Percentiles rank a stretch among this genome's conserved stretches.
Conservation (phyloP, 495 filamentous ascomycete species). For the Xylona heveae region DNA sequence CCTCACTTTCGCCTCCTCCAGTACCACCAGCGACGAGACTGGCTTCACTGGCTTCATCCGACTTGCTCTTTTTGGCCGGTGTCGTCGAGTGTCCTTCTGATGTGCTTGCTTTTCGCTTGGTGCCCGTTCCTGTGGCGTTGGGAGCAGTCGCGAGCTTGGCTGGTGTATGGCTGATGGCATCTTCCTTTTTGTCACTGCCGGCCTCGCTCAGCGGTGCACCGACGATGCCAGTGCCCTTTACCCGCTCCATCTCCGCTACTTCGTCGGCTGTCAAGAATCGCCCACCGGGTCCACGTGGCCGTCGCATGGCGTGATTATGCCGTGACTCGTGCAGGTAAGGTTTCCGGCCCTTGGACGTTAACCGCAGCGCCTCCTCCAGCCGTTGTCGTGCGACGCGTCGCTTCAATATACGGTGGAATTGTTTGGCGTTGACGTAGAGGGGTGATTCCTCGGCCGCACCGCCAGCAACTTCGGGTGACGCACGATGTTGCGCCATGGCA, state of each 20-base stretch:
- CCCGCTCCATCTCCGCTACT: conserved; percentile 69
- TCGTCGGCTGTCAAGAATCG: conserved; percentile 97
- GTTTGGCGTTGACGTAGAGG: conserved; percentile 94
- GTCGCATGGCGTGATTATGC: conserved; percentile 96
- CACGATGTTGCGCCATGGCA: conserved; percentile 37
- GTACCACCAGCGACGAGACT: conserved; percentile 6
- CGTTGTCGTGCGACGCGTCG: conserved; percentile 80
- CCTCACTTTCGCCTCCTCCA: conserved; percentile 9
- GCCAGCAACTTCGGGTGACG: conserved; percentile 64
- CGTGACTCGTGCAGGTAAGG: conserved; percentile 97
- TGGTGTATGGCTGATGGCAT: conserved; percentile 15
- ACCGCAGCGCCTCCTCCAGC: conserved; percentile 70
- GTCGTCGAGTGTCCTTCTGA: conserved; percentile 18
- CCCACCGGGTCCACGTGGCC: conserved; percentile 87
- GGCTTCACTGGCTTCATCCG: conserved; percentile 9
- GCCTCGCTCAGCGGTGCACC: conserved; percentile 13
- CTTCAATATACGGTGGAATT: conserved; percentile 95
- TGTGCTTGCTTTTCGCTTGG: conserved; percentile 16
- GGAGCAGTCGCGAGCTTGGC: conserved; percentile 14
- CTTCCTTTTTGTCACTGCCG: conserved; percentile 14
- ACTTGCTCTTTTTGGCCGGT: conserved; percentile 34
- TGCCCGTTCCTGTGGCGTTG: conserved; percentile 21
- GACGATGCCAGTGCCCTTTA: conserved; percentile 17
- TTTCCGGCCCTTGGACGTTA: conserved; percentile 82
- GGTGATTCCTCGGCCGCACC: conserved; percentile 75